Evolutionary conservation across 2,329 filamentous ascomycete genomes (phyloP), one percentile per base, ranked within the genome.

Genomic region (Bipolaris sorokiniana): DNA sequence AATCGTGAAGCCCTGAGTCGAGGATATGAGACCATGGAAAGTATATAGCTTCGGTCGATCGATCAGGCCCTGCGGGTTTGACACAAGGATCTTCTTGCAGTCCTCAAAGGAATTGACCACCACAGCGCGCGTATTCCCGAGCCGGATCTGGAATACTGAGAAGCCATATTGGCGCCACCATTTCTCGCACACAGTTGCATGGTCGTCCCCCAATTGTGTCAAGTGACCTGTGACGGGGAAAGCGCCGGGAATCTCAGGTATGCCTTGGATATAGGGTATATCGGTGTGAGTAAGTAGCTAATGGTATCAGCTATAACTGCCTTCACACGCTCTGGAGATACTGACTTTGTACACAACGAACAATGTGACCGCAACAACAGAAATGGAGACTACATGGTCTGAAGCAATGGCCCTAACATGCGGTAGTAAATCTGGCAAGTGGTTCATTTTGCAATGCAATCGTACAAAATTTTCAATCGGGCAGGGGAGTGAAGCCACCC

Each of bases 1-100:
- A 59, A 95, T 92, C 0, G 90, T 94, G 75, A 92, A 90, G 5
- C 90, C 90, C 65, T 92, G 88, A 0, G 88, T 90, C 33, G 83
- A 86, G 1, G 90, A 92, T 3, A 92, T 88, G 3, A 93, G 88
- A 5, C 84, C 90, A 76, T 93, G 83, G 67, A 84, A 84, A 0
- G 82, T 84, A 61, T 82, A 83, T 1, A 84, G 72, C 31, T 76
- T 83, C 0, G 81, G 81, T 0, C 81, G 74, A 60, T 82, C 80
- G 36, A 84, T 83, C 7, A 83, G 68, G 3, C 82, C 82, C 20
- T 80, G 80, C 55, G 83, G 80, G 54, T 83, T 76, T 1, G 78
- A 59, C 3, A 84, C 69, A 1, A 84, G 73, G 68, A 84, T 83
- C 45, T 79, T 80, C 62, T 78, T 80, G 68, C 80, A 82, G 62